Conservation (phyloP, 2,329 filamentous ascomycete species). For the Epichloe typhina region DNA sequence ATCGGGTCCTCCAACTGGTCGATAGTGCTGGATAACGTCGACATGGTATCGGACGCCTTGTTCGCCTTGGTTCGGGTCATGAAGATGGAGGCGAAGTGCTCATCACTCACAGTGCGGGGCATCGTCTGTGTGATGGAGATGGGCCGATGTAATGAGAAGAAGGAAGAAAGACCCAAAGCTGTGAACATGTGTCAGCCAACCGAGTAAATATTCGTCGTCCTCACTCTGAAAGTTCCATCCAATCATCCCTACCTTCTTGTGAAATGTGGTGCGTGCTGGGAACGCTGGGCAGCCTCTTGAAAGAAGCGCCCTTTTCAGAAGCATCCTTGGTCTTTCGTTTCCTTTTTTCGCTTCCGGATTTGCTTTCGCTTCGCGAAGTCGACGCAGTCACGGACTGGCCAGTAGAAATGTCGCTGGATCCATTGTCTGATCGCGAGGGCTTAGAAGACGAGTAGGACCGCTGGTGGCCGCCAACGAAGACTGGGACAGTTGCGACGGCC, state of each 20-base stretch:
- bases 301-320: slow-evolving; percentile 29
- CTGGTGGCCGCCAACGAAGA: slow-evolving; percentile 32
- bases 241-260: slow-evolving; percentile 42
- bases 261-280: slow-evolving; percentile 62
- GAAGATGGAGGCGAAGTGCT: slow-evolving; percentile 79
- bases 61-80: slow-evolving; percentile 36
- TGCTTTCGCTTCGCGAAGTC: slow-evolving; percentile 28
- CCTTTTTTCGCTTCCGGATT: slow-evolving; percentile 35
- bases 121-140: slow-evolving; percentile 79
- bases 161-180: slow-evolving; percentile 83
- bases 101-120: slow-evolving; percentile 56
- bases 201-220: not conserved
- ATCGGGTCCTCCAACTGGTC: slow-evolving; percentile 46
- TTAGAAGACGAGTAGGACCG: slow-evolving; percentile 48
- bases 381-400: slow-evolving; percentile 37
- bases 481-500: slow-evolving; percentile 19
- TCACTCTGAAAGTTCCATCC: not conserved
- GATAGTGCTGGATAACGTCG: slow-evolving; percentile 49
- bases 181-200: not conserved
- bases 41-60: slow-evolving; percentile 49
- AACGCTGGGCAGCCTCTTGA: slow-evolving; percentile 55
- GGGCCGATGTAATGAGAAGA: slow-evolving; percentile 92
- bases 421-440: slow-evolving; percentile 47
- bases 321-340: slow-evolving; percentile 45
- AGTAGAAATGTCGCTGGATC: slow-evolving; percentile 35